Conservation (phyloP, 2,329 filamentous ascomycete species). For the Cercospora brassicicola region DNA sequence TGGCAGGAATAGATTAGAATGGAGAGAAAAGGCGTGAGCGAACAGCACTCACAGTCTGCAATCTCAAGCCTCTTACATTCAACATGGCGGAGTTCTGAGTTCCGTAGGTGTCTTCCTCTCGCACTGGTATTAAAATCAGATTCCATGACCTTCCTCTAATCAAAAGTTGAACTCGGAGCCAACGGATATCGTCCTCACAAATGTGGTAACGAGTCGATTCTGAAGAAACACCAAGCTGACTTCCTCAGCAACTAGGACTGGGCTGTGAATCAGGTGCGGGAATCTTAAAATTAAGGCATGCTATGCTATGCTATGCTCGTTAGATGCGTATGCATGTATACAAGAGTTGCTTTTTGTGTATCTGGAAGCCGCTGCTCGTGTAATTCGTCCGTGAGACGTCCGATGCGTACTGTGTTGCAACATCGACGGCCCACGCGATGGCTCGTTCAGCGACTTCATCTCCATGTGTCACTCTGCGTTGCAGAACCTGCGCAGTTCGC, state of each 20-base stretch:
- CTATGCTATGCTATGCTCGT: background rate
- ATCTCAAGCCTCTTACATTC: background rate
- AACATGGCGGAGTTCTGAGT: background rate
- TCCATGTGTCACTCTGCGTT: slow-evolving; percentile 29
- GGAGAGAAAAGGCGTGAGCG: background rate
- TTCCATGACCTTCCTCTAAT: background rate
- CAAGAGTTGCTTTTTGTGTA: background rate
- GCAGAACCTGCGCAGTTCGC: slow-evolving; percentile 25
- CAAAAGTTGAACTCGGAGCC: background rate
- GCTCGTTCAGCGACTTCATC: slow-evolving; percentile 17
- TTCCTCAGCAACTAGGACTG: background rate
- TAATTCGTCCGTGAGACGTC: background rate
- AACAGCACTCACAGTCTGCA: background rate
- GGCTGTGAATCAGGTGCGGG: background rate
- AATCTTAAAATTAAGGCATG: background rate
- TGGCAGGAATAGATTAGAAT: background rate
- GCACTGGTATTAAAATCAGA: background rate
- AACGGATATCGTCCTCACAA: background rate
- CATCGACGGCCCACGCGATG: background rate
- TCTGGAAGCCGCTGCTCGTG: background rate
- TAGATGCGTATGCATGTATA: background rate
- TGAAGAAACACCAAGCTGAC: background rate
- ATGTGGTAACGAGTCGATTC: background rate
- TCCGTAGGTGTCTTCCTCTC: background rate
- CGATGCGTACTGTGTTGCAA: background rate